phyloP scores from a whole-genome alignment of 116 monocot species.

The Thalassia testudinum region DNA sequence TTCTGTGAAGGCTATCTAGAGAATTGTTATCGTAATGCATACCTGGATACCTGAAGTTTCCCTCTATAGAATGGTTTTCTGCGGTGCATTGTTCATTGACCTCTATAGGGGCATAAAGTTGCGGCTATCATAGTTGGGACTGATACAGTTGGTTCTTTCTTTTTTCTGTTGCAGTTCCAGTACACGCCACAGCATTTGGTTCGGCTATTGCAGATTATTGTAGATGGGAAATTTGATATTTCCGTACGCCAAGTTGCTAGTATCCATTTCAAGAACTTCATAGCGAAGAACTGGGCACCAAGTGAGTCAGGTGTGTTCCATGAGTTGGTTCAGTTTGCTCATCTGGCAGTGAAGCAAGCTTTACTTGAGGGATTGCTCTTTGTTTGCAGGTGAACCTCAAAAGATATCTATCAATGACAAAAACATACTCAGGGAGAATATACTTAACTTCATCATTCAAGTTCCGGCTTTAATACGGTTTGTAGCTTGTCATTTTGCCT shows the following conservation, averaged over 20 bases:
- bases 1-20: too few relatives aligned
- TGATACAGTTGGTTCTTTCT: too few relatives aligned
- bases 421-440: slow-evolving; percentile 38
- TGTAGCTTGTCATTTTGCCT: background rate
- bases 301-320: slow-evolving; percentile 9
- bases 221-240: slow-evolving; percentile 35
- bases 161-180: slow-evolving; percentile 31
- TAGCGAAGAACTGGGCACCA: slow-evolving; percentile 60
- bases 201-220: slow-evolving; percentile 54
- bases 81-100: too few relatives aligned
- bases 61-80: too few relatives aligned
- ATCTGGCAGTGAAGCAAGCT: too few relatives aligned
- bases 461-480: slow-evolving; percentile 53
- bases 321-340: background rate
- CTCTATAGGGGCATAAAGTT: too few relatives aligned
- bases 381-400: slow-evolving; percentile 23
- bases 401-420: slow-evolving; percentile 44
- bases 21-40: too few relatives aligned
- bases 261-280: slow-evolving; percentile 72
- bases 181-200: slow-evolving; percentile 51
- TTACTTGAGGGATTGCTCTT: background rate
- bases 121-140: too few relatives aligned
- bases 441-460: slow-evolving; percentile 53
- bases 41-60: too few relatives aligned
- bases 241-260: slow-evolving; percentile 60